Evolutionary conservation across 1,284 basidiomycete species (phyloP).

Genomic region (Melampsora abietis-canadensis): DNA sequence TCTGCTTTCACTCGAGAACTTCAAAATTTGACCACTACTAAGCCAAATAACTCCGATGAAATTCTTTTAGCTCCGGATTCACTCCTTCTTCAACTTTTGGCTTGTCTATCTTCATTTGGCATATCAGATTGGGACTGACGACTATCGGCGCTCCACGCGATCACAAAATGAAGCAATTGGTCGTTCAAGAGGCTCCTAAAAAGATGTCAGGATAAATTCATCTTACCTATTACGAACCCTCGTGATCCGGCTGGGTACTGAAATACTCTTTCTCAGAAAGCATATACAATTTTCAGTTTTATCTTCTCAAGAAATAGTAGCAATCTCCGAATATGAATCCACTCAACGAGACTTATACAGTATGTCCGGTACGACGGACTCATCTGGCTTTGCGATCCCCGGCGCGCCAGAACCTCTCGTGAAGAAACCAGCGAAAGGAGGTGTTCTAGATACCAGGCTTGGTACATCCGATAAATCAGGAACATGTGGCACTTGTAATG

Average conservation of each 20-base stretch:
- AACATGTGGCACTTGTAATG: slow-evolving; percentile 91
- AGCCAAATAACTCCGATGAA: too few relatives aligned
- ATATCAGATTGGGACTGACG: too few relatives aligned
- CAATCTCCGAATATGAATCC: slow-evolving; percentile 88
- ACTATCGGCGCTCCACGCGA: too few relatives aligned
- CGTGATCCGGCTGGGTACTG: not conserved
- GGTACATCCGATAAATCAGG: slow-evolving; percentile 91
- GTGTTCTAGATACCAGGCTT: slow-evolving; percentile 81
- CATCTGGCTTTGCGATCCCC: slow-evolving; percentile 45
- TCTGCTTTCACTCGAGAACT: too few relatives aligned
- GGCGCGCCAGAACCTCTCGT: slow-evolving; percentile 50
- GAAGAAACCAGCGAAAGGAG: slow-evolving; percentile 79
- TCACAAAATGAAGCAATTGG: slow-evolving; percentile 39
- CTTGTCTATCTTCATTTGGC: too few relatives aligned
- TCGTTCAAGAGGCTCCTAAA: slow-evolving; percentile 37
- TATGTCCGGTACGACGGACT: slow-evolving; percentile 53
- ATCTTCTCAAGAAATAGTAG: slow-evolving; percentile 87
- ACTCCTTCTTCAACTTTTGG: too few relatives aligned
- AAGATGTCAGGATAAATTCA: slow-evolving; percentile 24
- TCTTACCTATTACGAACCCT: not conserved
- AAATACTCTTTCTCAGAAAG: slow-evolving; percentile 31
- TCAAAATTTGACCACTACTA: too few relatives aligned
- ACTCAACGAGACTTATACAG: slow-evolving; percentile 84
- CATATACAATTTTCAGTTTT: slow-evolving; percentile 89
- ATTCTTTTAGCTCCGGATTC: too few relatives aligned